These are phyloP conservation scores for Taphrina sp. DNA, from an alignment of 1,139 yeast species.

Conservation along the genomic window DNA sequence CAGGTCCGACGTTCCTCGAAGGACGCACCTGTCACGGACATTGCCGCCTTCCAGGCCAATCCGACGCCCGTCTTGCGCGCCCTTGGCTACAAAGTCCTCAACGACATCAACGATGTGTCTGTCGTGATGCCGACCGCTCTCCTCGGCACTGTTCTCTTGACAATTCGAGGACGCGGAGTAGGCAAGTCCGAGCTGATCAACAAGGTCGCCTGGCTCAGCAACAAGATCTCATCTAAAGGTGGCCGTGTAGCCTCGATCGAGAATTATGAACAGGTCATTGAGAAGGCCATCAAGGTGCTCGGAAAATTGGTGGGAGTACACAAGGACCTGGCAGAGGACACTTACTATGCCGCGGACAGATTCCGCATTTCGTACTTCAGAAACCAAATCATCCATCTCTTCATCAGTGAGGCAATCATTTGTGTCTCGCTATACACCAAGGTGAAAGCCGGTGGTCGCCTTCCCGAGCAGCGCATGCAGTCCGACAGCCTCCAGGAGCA, in stretches of 20 bases:
- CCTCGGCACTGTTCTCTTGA: constrained; percentile 48
- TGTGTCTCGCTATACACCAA: constrained; percentile 45
- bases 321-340: constrained; percentile 46
- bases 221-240: constrained; percentile 45
- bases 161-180: constrained; percentile 47
- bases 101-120: constrained; percentile 48
- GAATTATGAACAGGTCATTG: constrained; percentile 44
- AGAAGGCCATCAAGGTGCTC: constrained; percentile 47
- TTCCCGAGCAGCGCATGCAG: constrained; percentile 38
- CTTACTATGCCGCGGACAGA: constrained; percentile 47
- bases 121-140: constrained; percentile 51
- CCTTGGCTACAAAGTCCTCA: constrained; percentile 47
- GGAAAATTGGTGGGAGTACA: constrained; percentile 46
- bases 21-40: constrained; percentile 33
- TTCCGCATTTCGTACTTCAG: constrained; percentile 50
- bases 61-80: constrained; percentile 44
- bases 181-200: constrained; percentile 44
- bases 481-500: constrained; percentile 41
- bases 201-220: constrained; percentile 46
- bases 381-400: constrained; percentile 49
- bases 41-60: constrained; percentile 34
- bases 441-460: constrained; percentile 40
- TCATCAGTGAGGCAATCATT: constrained; percentile 48
- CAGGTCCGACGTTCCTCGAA: constrained; percentile 40
- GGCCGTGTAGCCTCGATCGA: constrained; percentile 46